Evolutionary conservation across 176 grass and related monocot genomes (phyloP).

Genomic region (Themeda triandra): DNA sequence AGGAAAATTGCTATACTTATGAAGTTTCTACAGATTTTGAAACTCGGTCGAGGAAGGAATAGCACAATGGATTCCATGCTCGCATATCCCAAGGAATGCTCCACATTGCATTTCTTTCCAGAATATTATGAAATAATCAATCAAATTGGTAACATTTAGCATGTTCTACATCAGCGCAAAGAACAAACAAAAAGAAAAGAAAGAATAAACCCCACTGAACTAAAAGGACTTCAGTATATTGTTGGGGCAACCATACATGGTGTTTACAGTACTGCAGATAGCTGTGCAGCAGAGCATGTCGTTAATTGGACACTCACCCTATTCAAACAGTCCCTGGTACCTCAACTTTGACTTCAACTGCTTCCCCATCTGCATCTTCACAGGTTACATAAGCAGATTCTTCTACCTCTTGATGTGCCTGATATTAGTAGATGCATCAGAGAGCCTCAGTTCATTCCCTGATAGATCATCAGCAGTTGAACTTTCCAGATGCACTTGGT

Average conservation of each 20-base stretch:
- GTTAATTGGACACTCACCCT: slow-evolving; percentile 14
- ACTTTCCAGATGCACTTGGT: slow-evolving; percentile 48
- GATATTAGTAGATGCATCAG: slow-evolving; percentile 11
- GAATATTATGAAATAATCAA: slow-evolving; percentile 21
- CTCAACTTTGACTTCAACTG: slow-evolving; percentile 35
- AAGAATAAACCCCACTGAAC: slow-evolving; percentile 10
- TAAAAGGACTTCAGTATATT: slow-evolving; percentile 34
- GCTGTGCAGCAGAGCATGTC: slow-evolving; percentile 4
- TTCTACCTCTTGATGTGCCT: slow-evolving; percentile 16
- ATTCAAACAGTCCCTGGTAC: slow-evolving; percentile 4
- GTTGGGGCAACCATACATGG: slow-evolving; percentile 21
- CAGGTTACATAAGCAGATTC: neutral
- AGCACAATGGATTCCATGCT: neutral
- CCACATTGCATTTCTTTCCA: slow-evolving; percentile 2
- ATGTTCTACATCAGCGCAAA: slow-evolving; percentile 28
- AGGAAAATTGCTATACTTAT: neutral
- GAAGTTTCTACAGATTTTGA: neutral
- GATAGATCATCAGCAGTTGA: neutral
- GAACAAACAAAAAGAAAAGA: neutral
- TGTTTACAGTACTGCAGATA: neutral
- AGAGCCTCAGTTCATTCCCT: slow-evolving; percentile 5
- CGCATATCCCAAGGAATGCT: neutral
- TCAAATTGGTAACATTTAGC: slow-evolving; percentile 16
- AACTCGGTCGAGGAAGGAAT: neutral
- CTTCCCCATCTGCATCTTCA: neutral